Base-by-base conservation (phyloP, 768 basidiomycete species). In the Chalciporus piperatus region DNA sequence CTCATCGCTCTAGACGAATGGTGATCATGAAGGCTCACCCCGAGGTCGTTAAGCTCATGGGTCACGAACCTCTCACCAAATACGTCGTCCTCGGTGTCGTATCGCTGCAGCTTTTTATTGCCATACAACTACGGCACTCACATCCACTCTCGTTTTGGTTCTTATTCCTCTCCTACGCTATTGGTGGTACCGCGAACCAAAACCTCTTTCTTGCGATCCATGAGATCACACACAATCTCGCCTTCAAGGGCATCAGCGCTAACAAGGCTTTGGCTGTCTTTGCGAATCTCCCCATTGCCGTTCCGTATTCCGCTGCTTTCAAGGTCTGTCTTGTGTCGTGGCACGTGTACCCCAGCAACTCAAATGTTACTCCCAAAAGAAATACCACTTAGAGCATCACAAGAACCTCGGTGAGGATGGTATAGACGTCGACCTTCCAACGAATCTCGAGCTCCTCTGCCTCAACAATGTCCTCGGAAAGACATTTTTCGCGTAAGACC, bases 141-240 rank as follows among this genome's bases (percentile, higher is more conserved):
- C 77, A 80, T 25, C 84, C 91, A 1, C 67, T 85, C 44, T 92
- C 90, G 3, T 79, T 77, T 19, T 61, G 74, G 43, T 98, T 97
- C 71, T 63, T 98, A 50, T 56, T 86, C 51, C 75, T 76, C 12
- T 92, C 96, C 1, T 98, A 98, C 66, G 76, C 72, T 13, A 78
- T 98, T 44, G 97, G 97, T 2, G 97, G 93, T 3, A 98, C 96
- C 1, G 87, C 89, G 8, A 99, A 98, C 71, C 97, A 99, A 68
- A 99, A 98, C 68, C 79, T 96, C 35, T 99, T 99, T 72, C 82
- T 99, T 43, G 93, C 97, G 39, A 97, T 99, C 48, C 97, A 99
- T 66, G 97, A 99, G 65, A 97, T 99, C 55, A 97, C 95, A 2
- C 97, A 99, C 69, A 98, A 98, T 67, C 79, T 99, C 23, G 97